A percentile compares a stretch with the other conserved stretches of the same genome.
These are phyloP conservation scores for Triticum dicoccoides DNA, from an alignment of 176 grass and related monocot genomes.

Conservation along the genomic window DNA sequence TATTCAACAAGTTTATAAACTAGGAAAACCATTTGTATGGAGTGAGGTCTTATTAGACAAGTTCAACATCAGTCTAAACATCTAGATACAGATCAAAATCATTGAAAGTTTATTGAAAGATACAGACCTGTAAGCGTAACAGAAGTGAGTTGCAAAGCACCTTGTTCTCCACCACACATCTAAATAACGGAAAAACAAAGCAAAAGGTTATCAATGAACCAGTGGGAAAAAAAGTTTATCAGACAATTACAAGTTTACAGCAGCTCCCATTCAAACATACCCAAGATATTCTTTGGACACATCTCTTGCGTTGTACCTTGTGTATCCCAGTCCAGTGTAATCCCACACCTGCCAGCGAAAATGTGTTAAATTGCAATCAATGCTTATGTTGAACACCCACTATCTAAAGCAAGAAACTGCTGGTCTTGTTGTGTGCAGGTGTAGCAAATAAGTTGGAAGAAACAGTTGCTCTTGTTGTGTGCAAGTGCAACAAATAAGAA, in stretches of 20 bases:
- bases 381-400: not conserved
- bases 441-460: not conserved
- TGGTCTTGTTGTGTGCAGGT: not conserved
- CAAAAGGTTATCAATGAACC: not conserved
- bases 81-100: not conserved
- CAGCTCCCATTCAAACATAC: constrained; percentile 43
- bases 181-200: constrained; percentile 34
- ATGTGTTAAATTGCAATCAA: not conserved
- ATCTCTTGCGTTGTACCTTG: constrained; percentile 83
- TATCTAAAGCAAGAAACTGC: not conserved
- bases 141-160: constrained; percentile 94
- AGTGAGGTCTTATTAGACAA: not conserved
- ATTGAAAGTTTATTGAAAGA: not conserved
- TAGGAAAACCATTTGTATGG: not conserved
- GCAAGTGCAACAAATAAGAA: not conserved
- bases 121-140: constrained; percentile 67
- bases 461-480: not conserved
- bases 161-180: constrained; percentile 98
- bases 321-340: constrained; percentile 96
- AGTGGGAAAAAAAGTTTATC: not conserved
- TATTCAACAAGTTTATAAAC: constrained; percentile 9
- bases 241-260: not conserved
- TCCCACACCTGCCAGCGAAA: constrained; percentile 75
- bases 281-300: constrained; percentile 87
- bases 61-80: not conserved